Conservation (phyloP, 129 eudicot species). For the Flaveria linearis region DNA sequence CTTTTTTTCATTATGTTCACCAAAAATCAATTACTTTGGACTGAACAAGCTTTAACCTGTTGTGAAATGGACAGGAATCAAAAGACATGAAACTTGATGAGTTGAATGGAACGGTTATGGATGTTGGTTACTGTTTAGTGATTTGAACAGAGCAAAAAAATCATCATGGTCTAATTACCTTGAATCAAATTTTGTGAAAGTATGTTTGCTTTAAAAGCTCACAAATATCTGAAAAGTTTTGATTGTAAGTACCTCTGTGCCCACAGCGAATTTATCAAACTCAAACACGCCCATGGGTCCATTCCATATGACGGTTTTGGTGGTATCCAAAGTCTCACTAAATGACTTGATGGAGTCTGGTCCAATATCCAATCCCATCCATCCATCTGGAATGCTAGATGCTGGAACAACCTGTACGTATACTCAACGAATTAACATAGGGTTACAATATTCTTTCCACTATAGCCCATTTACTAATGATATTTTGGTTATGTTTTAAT, state of each 20-base stretch:
- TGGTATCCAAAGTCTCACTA: conserved; percentile 56
- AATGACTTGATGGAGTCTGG: conserved; percentile 70
- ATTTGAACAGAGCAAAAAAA: too few relatives aligned
- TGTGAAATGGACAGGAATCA: too few relatives aligned
- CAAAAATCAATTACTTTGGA: too few relatives aligned
- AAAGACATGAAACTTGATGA: too few relatives aligned
- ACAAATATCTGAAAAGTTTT: too few relatives aligned
- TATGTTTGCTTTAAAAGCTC: too few relatives aligned
- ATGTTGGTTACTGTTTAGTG: too few relatives aligned
- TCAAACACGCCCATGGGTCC: conserved; percentile 92
- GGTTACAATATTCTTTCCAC: not conserved
- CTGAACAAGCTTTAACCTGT: too few relatives aligned
- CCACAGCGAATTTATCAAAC: conserved; percentile 75
- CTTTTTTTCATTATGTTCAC: too few relatives aligned
- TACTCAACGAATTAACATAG: not conserved
- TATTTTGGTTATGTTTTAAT: not conserved
- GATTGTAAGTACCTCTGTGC: conserved; percentile 61
- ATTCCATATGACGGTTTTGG: conserved; percentile 75
- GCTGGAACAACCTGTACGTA: conserved; percentile 57
- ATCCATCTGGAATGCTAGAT: conserved; percentile 63
- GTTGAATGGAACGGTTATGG: too few relatives aligned
- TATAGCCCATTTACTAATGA: not conserved
- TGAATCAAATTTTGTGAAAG: too few relatives aligned
- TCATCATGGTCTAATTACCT: too few relatives aligned
- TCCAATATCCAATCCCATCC: conserved; percentile 87